Base-by-base conservation (phyloP, 352 stramenopile species). In the Globisporangium megalacanthum region DNA sequence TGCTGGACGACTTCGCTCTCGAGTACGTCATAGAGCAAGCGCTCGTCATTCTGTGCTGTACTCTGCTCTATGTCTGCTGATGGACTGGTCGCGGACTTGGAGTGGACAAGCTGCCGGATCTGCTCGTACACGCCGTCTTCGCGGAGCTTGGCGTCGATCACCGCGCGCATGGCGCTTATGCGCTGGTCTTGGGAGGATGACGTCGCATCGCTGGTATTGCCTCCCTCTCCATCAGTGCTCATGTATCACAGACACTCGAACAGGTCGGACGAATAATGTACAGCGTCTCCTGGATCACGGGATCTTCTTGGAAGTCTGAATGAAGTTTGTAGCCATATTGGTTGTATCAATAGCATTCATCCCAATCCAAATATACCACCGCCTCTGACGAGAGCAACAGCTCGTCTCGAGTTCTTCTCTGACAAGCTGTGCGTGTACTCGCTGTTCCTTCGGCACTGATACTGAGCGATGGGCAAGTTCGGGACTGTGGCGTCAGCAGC, bases 121-220 rank as follows among this genome's bases (percentile, higher is more conserved):
- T 90, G 80, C 10, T 83, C 59, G 54, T 93, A 93, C n/a, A 93
- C 69, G 33, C 77, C 75, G 53, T 89, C 65, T n/a, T 89, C 77
- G 25, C 70, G 79, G 1, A 93, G 63, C 49, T 91, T 93, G 19
- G 77, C 70, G 52, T 93, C 77, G 42, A 91, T 93, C 11, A 66
- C 70, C 46, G 73, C 73, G 31, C 83, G 77, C 52, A 91, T 69
- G 6, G 70, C 65, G 2, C 70, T 70, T 45, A 89, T 65, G 22
- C 77, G 73, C 44, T 77, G 72, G 4, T 53, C 31, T n/a, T 54
- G 31, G 6, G 42, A 22, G 7, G 44, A 15, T 6, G 44, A 25
- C 7, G n/a, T 4, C 9, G 9, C 44, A 19, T 17, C 19, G 6
- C 29, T 22, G 19, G n/a, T 13, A 4, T 7, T n/a, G 0, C 15